Conservation (phyloP, 768 basidiomycete species). For the Lentinula aciculospora region DNA sequence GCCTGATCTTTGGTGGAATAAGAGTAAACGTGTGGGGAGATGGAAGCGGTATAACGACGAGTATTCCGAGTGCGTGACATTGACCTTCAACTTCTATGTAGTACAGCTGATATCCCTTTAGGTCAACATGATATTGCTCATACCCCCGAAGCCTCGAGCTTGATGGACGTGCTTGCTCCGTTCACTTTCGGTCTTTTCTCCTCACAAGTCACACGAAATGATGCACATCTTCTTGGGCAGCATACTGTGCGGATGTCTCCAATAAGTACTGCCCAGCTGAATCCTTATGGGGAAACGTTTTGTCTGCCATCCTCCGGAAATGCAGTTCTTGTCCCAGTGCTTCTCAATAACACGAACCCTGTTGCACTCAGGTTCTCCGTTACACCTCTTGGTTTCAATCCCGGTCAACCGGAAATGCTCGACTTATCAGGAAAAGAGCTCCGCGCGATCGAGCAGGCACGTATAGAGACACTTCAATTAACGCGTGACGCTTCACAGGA, state of each 20-base stretch:
- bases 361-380: conserved; percentile 67
- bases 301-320: conserved; percentile 56
- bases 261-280: conserved; percentile 87
- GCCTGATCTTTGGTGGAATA: conserved; percentile 67
- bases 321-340: conserved; percentile 68
- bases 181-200: conserved; percentile 48
- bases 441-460: conserved; percentile 57
- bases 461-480: conserved; percentile 45
- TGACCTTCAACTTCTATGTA: conserved; percentile 2
- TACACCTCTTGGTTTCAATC: conserved; percentile 51
- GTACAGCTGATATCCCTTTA: conserved; percentile 10
- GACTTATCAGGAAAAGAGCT: conserved; percentile 62
- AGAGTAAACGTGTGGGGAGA: conserved; percentile 45
- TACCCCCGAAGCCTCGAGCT: conserved; percentile 37
- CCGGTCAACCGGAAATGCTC: conserved; percentile 39
- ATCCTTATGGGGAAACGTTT: conserved; percentile 68
- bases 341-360: conserved; percentile 88
- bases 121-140: conserved; percentile 31
- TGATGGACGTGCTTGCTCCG: conserved; percentile 44
- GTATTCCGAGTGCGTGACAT: conserved; percentile 23
- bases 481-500: conserved; percentile 31
- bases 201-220: conserved; percentile 30
- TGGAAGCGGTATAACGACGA: conserved; percentile 7
- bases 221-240: conserved; percentile 71
- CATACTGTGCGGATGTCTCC: conserved; percentile 92